These are phyloP conservation scores for Fusarium pininemorale DNA, from an alignment of 2,329 filamentous ascomycete species.

Conservation along the genomic window DNA sequence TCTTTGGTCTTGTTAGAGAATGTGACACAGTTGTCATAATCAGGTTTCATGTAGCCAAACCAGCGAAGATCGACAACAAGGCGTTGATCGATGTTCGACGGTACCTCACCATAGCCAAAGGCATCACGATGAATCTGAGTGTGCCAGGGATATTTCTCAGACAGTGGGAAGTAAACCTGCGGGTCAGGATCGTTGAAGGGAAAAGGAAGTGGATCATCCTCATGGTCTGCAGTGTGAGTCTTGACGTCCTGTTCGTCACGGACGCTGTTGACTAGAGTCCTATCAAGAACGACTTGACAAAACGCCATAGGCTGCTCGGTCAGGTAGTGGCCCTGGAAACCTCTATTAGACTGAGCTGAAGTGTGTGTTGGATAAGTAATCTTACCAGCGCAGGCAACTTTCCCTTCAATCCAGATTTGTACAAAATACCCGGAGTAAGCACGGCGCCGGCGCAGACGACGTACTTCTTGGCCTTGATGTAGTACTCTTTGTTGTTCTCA, in stretches of 20 bases:
- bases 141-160: conserved; percentile 4
- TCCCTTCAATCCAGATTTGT: background rate
- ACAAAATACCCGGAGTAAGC: background rate
- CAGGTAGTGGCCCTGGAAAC: background rate
- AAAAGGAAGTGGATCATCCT: background rate
- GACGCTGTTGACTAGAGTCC: background rate
- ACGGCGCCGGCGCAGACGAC: background rate
- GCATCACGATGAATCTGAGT: conserved; percentile 4
- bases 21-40: background rate
- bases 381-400: too few relatives aligned
- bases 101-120: background rate
- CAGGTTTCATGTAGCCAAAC: conserved; percentile 8
- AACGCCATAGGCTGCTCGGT: conserved; percentile 7
- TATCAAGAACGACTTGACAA: background rate
- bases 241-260: too few relatives aligned
- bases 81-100: background rate
- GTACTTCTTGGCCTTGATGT: background rate
- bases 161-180: background rate
- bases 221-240: background rate
- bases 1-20: background rate
- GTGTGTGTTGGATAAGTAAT: too few relatives aligned
- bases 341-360: too few relatives aligned
- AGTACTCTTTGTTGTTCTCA: background rate
- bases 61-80: background rate
- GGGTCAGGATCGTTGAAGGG: background rate